Evolutionary conservation across 306 rosid genomes (phyloP).

Genomic region (Pyrus betulifolia): DNA sequence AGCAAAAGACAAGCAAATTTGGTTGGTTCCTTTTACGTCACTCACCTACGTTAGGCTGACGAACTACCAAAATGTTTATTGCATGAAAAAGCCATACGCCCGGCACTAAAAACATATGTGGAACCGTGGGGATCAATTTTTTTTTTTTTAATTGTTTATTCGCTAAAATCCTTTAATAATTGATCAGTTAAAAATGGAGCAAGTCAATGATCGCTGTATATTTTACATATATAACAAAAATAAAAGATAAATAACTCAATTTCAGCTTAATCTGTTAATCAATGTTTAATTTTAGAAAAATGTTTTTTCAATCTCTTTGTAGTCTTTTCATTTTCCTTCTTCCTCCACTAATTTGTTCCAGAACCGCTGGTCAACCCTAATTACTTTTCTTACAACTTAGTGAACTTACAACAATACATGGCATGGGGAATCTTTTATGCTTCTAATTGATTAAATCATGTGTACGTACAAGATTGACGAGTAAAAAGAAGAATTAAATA

Average conservation of each 20-base stretch:
- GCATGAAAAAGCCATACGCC: too few species aligned
- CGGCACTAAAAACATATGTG: too few species aligned
- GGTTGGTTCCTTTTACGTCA: not conserved
- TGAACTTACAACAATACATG: not conserved
- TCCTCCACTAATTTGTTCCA: not conserved
- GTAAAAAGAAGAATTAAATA: not conserved
- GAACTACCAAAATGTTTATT: too few species aligned
- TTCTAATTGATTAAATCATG: not conserved
- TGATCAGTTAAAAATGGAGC: not conserved
- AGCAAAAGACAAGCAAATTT: not conserved
- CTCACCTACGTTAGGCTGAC: not conserved
- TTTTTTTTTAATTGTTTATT: too few species aligned
- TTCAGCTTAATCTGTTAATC: not conserved
- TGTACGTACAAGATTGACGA: too few species aligned
- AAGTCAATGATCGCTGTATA: not conserved
- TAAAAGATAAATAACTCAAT: not conserved
- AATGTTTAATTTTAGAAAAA: not conserved
- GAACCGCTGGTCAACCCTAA: not conserved
- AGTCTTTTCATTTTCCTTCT: not conserved
- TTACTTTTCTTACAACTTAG: not conserved
- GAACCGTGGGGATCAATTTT: too few species aligned
- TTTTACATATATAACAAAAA: not conserved
- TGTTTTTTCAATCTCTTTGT: not conserved
- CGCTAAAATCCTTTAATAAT: not conserved
- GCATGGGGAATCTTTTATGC: not conserved